Base-by-base conservation (phyloP, 805 yeast genomes). In the Candida sithepensis region DNA sequence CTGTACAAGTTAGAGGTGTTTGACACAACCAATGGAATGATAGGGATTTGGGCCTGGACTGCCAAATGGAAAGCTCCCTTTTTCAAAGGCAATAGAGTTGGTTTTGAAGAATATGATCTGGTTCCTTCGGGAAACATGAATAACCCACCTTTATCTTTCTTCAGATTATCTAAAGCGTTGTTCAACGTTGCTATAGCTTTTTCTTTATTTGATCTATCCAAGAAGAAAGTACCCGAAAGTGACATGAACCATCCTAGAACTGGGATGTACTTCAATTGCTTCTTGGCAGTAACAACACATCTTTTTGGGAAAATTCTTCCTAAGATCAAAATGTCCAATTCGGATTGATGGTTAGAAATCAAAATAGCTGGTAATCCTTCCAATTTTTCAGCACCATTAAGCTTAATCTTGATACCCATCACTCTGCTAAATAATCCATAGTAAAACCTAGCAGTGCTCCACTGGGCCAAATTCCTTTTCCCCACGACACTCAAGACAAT, bases 51-150 rank as follows among this genome's bases (percentile, higher is more conserved):
- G 5, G 96, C 96, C 68, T 90, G 96, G 53, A 87, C 85, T 7
- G 99, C 99, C 61, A 94, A 77, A 68, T 94, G 97, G 82, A 94
- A 94, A 0, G 98, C 97, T 46, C 99, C 99, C 65, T 94, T 94
- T 68, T 94, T 94, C 71, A 94, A 89, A 1, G 96, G 96, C 43
- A 89, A 74, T 64, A 94, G 69, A 3, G 75, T 81, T 43, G 95
- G 84, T 32, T 74, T 75, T 21, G 78, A 68, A 10, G 85, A 69
- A 54, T 84, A 86, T 0, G 97, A 89, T 67, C 99, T 80, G 2
- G 99, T 94, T 23, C 99, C 99, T 68, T 94, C 99, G 22, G 98
- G 97, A 74, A 91, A 94, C 70, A 94, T 81, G 77, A 84, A 94
- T 21, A 94, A 75, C 14, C 85, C 88, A 57, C 91, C 83, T 60